These are phyloP conservation scores for Colletotrichum sp. DNA, from an alignment of 2,329 filamentous ascomycete genomes.

Conservation along the genomic window DNA sequence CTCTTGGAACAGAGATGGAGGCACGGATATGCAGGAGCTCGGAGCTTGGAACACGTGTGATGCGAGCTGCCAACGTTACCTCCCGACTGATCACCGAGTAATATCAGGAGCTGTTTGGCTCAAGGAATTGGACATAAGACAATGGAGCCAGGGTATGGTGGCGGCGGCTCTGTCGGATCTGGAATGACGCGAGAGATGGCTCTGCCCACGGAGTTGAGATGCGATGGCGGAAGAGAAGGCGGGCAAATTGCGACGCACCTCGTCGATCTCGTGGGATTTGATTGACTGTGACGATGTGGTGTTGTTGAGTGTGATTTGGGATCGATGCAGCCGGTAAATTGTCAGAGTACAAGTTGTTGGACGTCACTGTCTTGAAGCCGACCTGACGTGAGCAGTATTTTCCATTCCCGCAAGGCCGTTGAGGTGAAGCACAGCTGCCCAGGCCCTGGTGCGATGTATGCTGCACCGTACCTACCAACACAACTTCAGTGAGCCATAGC, in stretches of 20 bases:
- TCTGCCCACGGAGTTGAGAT: conserved; percentile 11
- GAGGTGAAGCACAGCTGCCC: neutral
- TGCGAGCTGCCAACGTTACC: conserved; percentile 1
- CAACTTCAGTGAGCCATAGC: neutral
- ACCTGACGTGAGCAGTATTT: neutral
- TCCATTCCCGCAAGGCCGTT: neutral
- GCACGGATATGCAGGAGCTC: conserved; percentile 18
- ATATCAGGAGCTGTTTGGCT: neutral
- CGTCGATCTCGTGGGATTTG: neutral
- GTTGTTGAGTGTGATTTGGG: neutral
- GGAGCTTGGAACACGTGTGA: neutral
- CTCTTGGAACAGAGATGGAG: conserved; percentile 5
- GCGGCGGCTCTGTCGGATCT: conserved; percentile 21
- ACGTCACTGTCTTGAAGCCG: no score
- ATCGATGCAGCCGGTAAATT: neutral
- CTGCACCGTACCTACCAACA: neutral
- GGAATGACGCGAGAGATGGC: conserved; percentile 3
- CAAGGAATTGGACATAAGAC: neutral
- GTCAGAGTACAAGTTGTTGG: neutral
- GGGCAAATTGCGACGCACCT: neutral
- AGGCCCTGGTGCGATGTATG: neutral
- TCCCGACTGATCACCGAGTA: neutral
- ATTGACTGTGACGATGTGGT: neutral
- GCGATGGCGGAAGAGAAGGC: conserved; percentile 1
- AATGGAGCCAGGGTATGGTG: conserved; percentile 1